phyloP scores from a whole-genome alignment of 192 early-diverging fungal species.

The Funneliformis geosporum region DNA sequence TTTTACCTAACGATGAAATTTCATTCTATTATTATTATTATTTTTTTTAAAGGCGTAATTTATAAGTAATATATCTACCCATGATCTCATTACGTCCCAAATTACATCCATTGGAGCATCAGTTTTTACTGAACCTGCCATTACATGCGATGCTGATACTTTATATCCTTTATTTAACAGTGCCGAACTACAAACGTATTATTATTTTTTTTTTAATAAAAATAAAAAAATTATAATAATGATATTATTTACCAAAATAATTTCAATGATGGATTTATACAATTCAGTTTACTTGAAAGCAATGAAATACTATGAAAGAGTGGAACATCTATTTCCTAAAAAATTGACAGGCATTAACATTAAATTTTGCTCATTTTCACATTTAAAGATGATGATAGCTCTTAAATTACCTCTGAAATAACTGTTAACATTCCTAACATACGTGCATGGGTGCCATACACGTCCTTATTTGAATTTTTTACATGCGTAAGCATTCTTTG shows the following conservation, averaged over 20 bases:
- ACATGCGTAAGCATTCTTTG: constrained; percentile 77
- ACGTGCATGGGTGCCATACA: constrained; percentile 80
- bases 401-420: constrained; percentile 64
- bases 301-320: constrained; percentile 79
- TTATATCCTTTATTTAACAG: constrained; percentile 89
- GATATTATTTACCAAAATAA: constrained; percentile 57
- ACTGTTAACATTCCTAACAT: constrained; percentile 98
- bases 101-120: constrained; percentile 81
- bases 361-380: background rate
- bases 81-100: constrained; percentile 91
- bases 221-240: background rate
- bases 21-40: background rate
- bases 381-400: background rate
- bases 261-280: constrained; percentile 68
- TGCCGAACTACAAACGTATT: constrained; percentile 66
- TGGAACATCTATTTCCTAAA: constrained; percentile 64
- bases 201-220: background rate
- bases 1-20: constrained; percentile 49
- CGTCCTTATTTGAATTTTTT: constrained; percentile 47
- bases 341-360: background rate
- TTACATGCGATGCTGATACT: constrained; percentile 85
- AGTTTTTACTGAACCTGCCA: constrained; percentile 85
- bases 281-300: constrained; percentile 72
- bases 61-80: constrained; percentile 39
- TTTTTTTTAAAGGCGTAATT: background rate